Conservation (phyloP, 257 asterid species). For the Plantago elongata region DNA sequence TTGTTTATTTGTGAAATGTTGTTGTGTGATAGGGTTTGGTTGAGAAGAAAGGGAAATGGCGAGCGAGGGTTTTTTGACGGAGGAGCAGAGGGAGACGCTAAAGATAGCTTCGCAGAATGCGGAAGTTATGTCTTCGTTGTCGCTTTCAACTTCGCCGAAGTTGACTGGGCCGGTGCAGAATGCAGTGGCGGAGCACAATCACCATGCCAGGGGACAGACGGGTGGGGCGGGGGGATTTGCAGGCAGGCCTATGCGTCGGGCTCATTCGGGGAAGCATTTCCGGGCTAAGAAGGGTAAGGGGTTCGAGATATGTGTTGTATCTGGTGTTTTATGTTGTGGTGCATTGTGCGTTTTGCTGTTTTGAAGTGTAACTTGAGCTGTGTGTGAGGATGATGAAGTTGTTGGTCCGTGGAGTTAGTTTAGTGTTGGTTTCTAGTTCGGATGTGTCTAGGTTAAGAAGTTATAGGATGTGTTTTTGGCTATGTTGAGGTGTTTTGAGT, state of each 20-base stretch:
- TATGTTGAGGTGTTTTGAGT: no score
- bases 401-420: not conserved
- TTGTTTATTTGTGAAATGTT: not conserved
- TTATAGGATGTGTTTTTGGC: no score
- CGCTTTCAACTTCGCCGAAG: constrained; percentile 49
- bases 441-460: not conserved
- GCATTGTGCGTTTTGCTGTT: not conserved
- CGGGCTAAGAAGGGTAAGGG: constrained; percentile 84
- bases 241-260: constrained; percentile 63
- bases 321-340: not conserved
- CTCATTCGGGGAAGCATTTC: constrained; percentile 72
- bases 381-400: not conserved
- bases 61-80: constrained; percentile 84
- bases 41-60: constrained; percentile 54
- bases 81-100: constrained; percentile 82
- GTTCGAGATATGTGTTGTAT: not conserved
- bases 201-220: constrained; percentile 55
- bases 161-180: constrained; percentile 39
- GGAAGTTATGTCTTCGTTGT: constrained; percentile 55
- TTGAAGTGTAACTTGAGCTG: not conserved
- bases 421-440: not conserved
- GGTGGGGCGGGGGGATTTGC: constrained; percentile 64
- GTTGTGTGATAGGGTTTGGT: constrained; percentile 34
- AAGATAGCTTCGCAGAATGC: constrained; percentile 67
- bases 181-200: constrained; percentile 49